Evolutionary conservation across 78 protist genomes (phyloP).

Genomic region (Creolimax fragrantissima): DNA sequence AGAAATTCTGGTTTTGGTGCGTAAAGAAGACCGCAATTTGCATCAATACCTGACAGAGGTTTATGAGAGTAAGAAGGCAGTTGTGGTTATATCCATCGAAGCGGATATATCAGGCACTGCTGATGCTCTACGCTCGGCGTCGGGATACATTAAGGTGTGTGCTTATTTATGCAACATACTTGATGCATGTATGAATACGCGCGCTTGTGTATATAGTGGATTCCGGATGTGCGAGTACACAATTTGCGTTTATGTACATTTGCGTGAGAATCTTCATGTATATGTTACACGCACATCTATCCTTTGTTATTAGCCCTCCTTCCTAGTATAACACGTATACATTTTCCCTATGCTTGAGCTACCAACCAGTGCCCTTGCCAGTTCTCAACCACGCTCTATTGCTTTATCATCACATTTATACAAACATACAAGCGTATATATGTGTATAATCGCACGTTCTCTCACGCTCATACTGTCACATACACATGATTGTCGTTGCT

Average conservation of each 20-base stretch:
- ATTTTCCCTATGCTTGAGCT: too few species aligned
- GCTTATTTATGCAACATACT: neutral
- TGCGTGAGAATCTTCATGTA: too few species aligned
- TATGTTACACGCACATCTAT: too few species aligned
- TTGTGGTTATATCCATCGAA: neutral
- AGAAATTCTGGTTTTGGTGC: neutral
- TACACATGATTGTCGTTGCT: too few species aligned
- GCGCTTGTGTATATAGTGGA: neutral
- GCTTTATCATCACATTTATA: too few species aligned
- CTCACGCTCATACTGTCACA: too few species aligned
- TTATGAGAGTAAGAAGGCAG: neutral
- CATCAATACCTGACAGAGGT: neutral
- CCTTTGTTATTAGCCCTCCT: too few species aligned
- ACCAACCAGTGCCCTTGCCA: too few species aligned
- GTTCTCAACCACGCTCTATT: too few species aligned
- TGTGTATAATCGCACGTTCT: too few species aligned
- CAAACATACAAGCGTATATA: too few species aligned
- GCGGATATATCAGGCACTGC: neutral
- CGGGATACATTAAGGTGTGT: neutral
- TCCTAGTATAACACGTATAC: too few species aligned
- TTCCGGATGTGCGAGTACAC: neutral
- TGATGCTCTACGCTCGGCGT: neutral
- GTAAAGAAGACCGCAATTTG: neutral
- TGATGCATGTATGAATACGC: neutral
- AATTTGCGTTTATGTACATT: neutral